Base-by-base conservation (phyloP, 768 basidiomycete species). In the Mycena albidolilacea region DNA sequence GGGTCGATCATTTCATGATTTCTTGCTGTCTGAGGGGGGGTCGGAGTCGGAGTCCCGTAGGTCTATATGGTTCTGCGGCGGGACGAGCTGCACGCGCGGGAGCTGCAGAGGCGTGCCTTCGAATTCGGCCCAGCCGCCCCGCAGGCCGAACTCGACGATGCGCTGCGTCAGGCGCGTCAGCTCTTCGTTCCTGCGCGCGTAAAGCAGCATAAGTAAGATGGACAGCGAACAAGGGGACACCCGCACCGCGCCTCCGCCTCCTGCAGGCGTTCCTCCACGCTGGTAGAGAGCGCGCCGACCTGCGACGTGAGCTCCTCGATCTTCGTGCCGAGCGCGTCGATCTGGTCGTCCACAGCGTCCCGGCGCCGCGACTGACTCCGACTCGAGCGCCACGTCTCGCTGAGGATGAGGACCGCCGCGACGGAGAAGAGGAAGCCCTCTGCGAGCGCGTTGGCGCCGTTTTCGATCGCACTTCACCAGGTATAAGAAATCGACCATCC, bases 381-480 rank as follows among this genome's bases (percentile, higher is more conserved):
- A 0, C 93, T 92, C 1, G 89, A 87, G 0, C 95, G 92, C 87
- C 89, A 96, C 30, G 91, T 84, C 80, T 97, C 95, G 2, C 91
- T 92, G 12, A 95, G 71, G 69, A 97, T 95, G 7, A 96, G 84
- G 0, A 81, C 81, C 2, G 92, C 91, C 0, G 95, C 95, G 2
- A 96, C 95, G 21, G 84, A 78, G 78, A 96, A 96, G 4, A 96
- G 87, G 75, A 96, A 96, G 0, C 93, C 93, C 81, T 96, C 95
- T 0, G 95, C 95, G 6, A 96, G 85, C 7, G 91, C 86, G 75
- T 95, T 96, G 17, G 95, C 93, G 23, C 95, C 95, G 76, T 93
- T 95, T 71, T 95, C 94, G 70, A 96, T 93, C 0, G 95, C 95
- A 70, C 94, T 95, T 74, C 21, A 55, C 55, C 41, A 23, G 55